Percentiles rank a stretch among this genome's conserved stretches.
Conservation (phyloP, 2,329 filamentous ascomycete genomes). For the Rhynchosporium agropyri region DNA sequence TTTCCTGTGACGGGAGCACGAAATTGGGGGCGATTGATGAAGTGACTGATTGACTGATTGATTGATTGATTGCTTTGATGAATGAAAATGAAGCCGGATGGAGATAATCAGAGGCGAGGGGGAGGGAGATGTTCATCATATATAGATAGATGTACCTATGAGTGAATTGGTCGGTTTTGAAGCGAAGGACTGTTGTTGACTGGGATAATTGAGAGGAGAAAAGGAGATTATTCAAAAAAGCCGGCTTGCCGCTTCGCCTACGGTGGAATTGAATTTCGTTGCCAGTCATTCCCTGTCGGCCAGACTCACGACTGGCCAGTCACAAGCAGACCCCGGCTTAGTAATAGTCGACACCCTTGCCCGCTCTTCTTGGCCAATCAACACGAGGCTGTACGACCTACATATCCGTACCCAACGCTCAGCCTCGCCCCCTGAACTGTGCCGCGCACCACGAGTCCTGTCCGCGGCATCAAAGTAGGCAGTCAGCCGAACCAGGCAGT, state of each 20-base stretch:
- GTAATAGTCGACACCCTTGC: not conserved
- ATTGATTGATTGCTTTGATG: not conserved
- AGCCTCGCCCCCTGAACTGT: conserved; percentile 5
- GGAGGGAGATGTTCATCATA: not conserved
- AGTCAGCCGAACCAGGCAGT: too few species aligned
- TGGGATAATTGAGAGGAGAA: not conserved
- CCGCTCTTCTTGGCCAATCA: not conserved
- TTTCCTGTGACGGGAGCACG: too few species aligned
- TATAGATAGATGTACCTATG: not conserved
- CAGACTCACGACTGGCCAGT: not conserved
- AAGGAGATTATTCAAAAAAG: conserved; percentile 1
- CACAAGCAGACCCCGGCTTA: not conserved
- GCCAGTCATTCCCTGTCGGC: not conserved
- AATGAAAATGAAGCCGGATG: not conserved
- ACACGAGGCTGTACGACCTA: not conserved
- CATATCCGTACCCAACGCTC: not conserved
- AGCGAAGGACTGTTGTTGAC: not conserved
- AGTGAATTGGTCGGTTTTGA: not conserved
- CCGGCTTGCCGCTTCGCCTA: not conserved
- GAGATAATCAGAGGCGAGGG: not conserved
- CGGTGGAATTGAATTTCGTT: not conserved
- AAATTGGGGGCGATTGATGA: not conserved
- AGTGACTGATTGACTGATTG: not conserved
- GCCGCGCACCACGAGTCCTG: not conserved
- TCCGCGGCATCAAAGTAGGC: too few species aligned